Evolutionary conservation across 2,329 filamentous ascomycete genomes (phyloP), one percentile per base, ranked within the genome.

Genomic region (Ascochyta koolunga): DNA sequence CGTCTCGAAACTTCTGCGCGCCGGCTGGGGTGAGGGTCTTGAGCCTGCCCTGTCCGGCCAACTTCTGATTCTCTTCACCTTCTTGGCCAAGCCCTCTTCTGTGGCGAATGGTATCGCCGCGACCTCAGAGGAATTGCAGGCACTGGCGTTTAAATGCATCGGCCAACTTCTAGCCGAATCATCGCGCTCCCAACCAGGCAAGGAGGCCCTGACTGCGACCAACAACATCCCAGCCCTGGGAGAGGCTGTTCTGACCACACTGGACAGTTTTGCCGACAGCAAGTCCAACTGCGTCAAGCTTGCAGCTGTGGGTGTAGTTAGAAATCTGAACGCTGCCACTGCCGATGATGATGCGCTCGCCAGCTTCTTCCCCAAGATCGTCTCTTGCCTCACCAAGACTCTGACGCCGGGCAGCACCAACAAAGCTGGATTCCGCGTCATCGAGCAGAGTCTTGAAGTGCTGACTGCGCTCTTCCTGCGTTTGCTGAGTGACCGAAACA

Each of bases 281-380:
- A 77, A 78, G 10, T 89, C 88, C 0, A 77, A 84, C 32, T 79
- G 83, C n/a, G 83, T 93, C 18, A 92, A 93, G 67, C 70, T 88
- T 5, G 84, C 89, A 60, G 89, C 91, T 5, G 78, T 91, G 3
- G 74, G 79, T 11, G 86, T 89, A 6, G 71, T 97, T 2, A 77
- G 83, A 44, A 78, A 83, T 0, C 77, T 95, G 7, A 84, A 86
- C 60, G 67, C 73, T 6, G 84, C 86, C 19, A 81, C 96, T 37
- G 86, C 83, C 46, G 89, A 95, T 65, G 83, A 83, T 40, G 83
- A 89, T n/a, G 86, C 90, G 2, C 79, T 96, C 50, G 90, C 91
- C 9, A 93, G 85, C 57, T 95, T 99, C 67, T 80, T 98, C 36
- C 95, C 96, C 0, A 91, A 93, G 9, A 91, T 91, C 0, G 85